phyloP scores from a whole-genome alignment of 106 monocot genomes.

The Dendrobium chrysotoxum region DNA sequence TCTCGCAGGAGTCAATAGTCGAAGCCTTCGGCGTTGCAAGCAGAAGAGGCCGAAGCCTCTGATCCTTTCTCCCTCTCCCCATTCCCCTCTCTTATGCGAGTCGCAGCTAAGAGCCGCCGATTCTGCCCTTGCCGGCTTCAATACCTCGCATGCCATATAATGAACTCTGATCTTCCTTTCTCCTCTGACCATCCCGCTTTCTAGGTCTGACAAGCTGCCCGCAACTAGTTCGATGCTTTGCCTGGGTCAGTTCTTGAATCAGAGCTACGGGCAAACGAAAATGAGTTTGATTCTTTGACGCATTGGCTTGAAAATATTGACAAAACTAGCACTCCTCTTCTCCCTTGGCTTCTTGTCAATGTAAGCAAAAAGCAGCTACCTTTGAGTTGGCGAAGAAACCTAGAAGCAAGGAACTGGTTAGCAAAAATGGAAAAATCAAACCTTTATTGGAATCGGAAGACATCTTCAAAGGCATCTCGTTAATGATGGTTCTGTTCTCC shows the following conservation, averaged over 20 bases:
- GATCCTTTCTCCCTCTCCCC: slow-evolving; percentile 27
- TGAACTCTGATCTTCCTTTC: slow-evolving; percentile 4
- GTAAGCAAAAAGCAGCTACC: background rate
- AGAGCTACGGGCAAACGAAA: background rate
- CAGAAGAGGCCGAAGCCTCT: no score
- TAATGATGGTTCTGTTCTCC: background rate
- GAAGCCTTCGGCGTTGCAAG: no score
- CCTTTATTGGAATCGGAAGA: slow-evolving; percentile 1
- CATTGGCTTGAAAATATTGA: slow-evolving; percentile 42
- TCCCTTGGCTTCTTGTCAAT: slow-evolving; percentile 56
- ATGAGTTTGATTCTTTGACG: slow-evolving; percentile 45
- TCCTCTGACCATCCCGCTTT: slow-evolving; percentile 14
- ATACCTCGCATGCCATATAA: slow-evolving; percentile 14
- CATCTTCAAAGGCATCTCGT: slow-evolving; percentile 35
- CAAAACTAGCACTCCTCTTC: slow-evolving; percentile 16
- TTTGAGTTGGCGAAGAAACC: no score
- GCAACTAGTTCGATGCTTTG: slow-evolving; percentile 62
- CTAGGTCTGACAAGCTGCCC: slow-evolving; percentile 60
- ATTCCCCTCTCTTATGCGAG: slow-evolving; percentile 30
- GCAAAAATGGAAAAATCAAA: background rate
- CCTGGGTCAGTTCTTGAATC: background rate
- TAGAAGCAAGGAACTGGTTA: no score
- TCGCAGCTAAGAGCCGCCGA: slow-evolving; percentile 28
- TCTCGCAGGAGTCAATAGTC: no score
- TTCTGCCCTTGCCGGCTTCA: slow-evolving; percentile 33